Conservation (phyloP, 495 filamentous ascomycete species). For the Penicillium alfredii region DNA sequence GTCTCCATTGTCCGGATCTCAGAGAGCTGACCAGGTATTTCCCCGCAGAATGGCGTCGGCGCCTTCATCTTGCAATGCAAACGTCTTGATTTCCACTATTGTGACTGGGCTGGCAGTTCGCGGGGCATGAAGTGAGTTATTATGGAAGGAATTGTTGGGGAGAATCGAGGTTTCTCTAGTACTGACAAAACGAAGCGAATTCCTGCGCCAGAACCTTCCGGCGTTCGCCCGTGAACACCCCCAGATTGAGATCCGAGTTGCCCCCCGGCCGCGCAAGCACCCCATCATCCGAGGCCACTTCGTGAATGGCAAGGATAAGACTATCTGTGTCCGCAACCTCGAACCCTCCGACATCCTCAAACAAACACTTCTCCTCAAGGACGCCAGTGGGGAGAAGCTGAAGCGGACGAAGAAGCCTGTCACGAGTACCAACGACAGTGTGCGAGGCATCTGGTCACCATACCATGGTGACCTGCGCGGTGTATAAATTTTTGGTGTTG, state of each 20-base stretch:
- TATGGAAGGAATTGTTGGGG: too few relatives aligned
- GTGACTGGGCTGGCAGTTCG: conserved; percentile 88
- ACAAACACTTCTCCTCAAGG: conserved; percentile 73
- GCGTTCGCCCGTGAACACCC: conserved; percentile 74
- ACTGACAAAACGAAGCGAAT: conserved; percentile 48
- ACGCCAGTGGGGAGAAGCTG: conserved; percentile 82
- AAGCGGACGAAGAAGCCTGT: conserved; percentile 76
- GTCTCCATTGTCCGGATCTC: too few relatives aligned
- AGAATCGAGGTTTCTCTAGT: too few relatives aligned
- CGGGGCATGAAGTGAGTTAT: conserved; percentile 84
- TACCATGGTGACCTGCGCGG: conserved; percentile 65
- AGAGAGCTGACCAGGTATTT: conserved; percentile 5
- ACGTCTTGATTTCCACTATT: conserved; percentile 91
- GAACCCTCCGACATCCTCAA: conserved; percentile 71
- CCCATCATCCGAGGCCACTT: conserved; percentile 82
- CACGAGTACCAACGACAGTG: conserved; percentile 79
- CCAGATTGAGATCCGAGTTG: conserved; percentile 84
- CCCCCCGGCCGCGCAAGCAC: conserved; percentile 80
- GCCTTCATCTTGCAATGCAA: conserved; percentile 98
- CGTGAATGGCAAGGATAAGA: conserved; percentile 82
- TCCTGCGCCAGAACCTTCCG: conserved; percentile 69
- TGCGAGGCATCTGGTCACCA: conserved; percentile 91
- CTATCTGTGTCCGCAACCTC: conserved; percentile 83
- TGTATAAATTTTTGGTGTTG: conserved; percentile 31
- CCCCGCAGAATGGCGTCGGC: conserved; percentile 80